Conservation (phyloP, 257 asterid genomes). For the Vinca minor region DNA sequence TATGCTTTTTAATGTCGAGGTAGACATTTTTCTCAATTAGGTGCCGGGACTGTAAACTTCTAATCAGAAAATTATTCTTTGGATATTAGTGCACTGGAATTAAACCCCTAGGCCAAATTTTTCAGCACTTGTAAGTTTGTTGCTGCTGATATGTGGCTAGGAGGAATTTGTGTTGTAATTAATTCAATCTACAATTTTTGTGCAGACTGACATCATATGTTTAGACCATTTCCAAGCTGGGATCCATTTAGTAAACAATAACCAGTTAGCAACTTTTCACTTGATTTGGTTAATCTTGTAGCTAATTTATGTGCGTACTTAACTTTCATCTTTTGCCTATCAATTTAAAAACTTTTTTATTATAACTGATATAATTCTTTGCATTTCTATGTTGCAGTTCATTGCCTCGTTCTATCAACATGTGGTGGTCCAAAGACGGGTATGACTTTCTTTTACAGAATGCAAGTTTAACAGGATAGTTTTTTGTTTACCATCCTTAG, state of each 20-base stretch:
- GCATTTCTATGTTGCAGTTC: slow-evolving; percentile 49
- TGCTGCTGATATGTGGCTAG: neutral
- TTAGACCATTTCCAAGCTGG: neutral
- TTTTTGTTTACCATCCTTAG: neutral
- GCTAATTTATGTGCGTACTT: neutral
- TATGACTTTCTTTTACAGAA: slow-evolving; percentile 17
- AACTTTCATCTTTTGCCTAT: neutral
- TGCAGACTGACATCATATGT: neutral
- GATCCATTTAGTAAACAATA: neutral
- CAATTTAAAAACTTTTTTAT: slow-evolving; percentile 8
- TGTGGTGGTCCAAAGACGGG: slow-evolving; percentile 94
- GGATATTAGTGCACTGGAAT: neutral
- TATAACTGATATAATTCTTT: slow-evolving; percentile 5
- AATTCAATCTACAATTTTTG: neutral
- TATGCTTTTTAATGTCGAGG: neutral
- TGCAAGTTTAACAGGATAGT: neutral
- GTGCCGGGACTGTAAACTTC: neutral
- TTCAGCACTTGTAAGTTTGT: neutral
- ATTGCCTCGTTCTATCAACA: slow-evolving; percentile 94
- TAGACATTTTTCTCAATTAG: neutral
- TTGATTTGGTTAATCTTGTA: neutral
- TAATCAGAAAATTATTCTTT: neutral
- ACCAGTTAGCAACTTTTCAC: too few relatives aligned
- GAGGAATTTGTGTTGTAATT: neutral
- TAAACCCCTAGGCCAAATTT: neutral